phyloP scores from a whole-genome alignment of 2,329 filamentous ascomycete genomes.

The Penicillium sp. region DNA sequence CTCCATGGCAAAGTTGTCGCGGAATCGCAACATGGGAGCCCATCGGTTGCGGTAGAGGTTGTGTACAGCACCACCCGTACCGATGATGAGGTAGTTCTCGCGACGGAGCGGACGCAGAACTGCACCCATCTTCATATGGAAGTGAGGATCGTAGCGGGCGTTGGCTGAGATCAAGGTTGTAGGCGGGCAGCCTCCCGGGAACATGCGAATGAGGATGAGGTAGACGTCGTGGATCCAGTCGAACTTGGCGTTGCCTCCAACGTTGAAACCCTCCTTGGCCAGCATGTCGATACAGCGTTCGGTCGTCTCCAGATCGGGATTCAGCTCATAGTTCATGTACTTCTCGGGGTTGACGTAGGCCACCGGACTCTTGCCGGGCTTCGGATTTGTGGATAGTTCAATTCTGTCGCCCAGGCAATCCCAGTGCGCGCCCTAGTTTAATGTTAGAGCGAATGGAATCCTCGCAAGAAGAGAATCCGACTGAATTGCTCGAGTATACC shows the following conservation, averaged over 20 bases:
- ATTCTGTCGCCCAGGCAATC: conserved; percentile 60
- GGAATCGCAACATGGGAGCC: conserved; percentile 65
- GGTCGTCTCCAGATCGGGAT: conserved; percentile 60
- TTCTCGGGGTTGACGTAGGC: conserved; percentile 69
- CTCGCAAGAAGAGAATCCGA: background rate
- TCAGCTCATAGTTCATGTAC: conserved; percentile 65
- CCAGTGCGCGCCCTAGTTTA: conserved; percentile 64
- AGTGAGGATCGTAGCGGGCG: conserved; percentile 59
- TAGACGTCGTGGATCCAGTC: conserved; percentile 76
- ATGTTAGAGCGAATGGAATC: background rate
- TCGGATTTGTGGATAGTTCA: conserved; percentile 64
- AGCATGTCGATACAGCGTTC: conserved; percentile 57
- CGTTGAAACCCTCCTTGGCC: conserved; percentile 57
- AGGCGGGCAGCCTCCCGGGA: conserved; percentile 65
- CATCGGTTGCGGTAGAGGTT: conserved; percentile 71
- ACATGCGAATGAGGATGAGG: conserved; percentile 71
- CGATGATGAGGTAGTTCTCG: conserved; percentile 62
- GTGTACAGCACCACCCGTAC: conserved; percentile 68
- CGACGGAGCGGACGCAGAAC: conserved; percentile 60
- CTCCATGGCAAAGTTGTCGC: conserved; percentile 65
- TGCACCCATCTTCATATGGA: conserved; percentile 61
- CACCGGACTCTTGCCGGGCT: conserved; percentile 64
- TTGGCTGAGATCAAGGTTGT: conserved; percentile 64
- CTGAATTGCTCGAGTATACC: conserved; percentile 5
- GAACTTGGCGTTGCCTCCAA: conserved; percentile 57